Evolutionary conservation across 305 asterid species (phyloP).

Genomic region (Plantago coronopus): DNA sequence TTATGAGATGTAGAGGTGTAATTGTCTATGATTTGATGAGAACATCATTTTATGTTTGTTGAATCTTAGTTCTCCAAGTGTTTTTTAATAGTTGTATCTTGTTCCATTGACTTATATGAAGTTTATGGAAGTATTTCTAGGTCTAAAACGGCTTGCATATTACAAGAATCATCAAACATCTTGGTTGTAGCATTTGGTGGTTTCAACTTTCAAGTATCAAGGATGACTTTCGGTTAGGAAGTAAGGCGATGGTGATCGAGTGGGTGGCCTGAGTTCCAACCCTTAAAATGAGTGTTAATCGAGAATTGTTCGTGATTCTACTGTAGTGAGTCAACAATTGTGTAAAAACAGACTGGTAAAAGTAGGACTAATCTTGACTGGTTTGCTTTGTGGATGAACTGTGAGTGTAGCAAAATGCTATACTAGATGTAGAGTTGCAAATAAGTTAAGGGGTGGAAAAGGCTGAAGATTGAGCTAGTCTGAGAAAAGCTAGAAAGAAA

Average conservation of each 20-base stretch:
- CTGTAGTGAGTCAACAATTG: slow-evolving; percentile 1
- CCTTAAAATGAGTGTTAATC: too few relatives aligned
- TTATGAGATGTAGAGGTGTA: neutral
- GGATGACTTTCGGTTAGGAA: neutral
- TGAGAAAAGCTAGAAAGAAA: slow-evolving; percentile 16
- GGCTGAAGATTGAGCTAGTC: slow-evolving; percentile 1
- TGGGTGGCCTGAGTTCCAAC: too few relatives aligned
- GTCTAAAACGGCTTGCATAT: neutral
- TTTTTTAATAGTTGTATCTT: neutral
- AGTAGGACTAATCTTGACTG: neutral
- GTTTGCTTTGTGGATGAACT: slow-evolving; percentile 7
- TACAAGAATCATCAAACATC: too few relatives aligned
- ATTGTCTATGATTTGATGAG: slow-evolving; percentile 5
- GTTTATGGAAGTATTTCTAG: neutral
- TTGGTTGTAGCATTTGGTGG: neutral
- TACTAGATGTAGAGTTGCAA: neutral
- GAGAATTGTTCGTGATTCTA: too few relatives aligned
- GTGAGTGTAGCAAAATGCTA: neutral
- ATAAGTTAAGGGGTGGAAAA: neutral
- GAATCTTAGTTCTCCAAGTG: neutral
- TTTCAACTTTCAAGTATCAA: neutral
- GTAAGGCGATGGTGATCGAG: too few relatives aligned
- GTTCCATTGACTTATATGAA: neutral
- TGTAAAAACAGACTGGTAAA: neutral
- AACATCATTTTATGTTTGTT: neutral